Evolutionary conservation across 768 basidiomycete genomes (phyloP).

Genomic region (Leccinum broughii): DNA sequence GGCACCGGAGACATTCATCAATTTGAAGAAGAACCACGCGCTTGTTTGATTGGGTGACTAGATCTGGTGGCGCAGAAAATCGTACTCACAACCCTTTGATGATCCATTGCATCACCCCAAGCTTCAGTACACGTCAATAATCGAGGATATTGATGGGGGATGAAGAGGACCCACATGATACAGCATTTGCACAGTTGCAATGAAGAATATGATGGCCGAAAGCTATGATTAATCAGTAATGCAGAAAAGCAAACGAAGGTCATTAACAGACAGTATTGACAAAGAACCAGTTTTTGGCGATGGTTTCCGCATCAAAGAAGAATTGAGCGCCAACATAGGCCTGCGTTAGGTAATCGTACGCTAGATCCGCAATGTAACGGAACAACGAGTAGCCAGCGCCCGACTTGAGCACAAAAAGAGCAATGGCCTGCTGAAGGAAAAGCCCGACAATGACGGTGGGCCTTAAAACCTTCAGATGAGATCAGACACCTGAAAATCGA

Average conservation of each 20-base stretch:
- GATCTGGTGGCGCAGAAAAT: neutral
- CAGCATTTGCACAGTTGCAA: conserved; percentile 89
- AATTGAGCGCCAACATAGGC: conserved; percentile 71
- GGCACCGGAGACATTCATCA: conserved; percentile 90
- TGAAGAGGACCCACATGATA: conserved; percentile 54
- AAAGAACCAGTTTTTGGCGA: conserved; percentile 80
- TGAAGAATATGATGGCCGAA: conserved; percentile 86
- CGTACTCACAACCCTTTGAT: conserved; percentile 72
- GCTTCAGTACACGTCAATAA: conserved; percentile 25
- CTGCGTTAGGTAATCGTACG: conserved; percentile 75
- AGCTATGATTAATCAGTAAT: conserved; percentile 44
- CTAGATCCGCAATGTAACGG: conserved; percentile 77
- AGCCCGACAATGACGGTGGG: conserved; percentile 87
- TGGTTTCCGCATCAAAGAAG: conserved; percentile 74
- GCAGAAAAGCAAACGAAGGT: conserved; percentile 10
- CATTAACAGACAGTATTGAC: conserved; percentile 61
- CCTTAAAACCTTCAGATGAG: conserved; percentile 40
- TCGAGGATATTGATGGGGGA: neutral
- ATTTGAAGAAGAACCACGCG: conserved; percentile 93
- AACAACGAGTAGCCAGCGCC: conserved; percentile 82
- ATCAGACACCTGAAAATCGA: neutral
- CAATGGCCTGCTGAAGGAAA: conserved; percentile 81
- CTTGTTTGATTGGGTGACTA: conserved; percentile 34
- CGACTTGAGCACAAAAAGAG: conserved; percentile 87
- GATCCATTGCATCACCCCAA: conserved; percentile 94